phyloP scores from a whole-genome alignment of 1,139 yeast genomes.

The Pneumocystis canis region DNA sequence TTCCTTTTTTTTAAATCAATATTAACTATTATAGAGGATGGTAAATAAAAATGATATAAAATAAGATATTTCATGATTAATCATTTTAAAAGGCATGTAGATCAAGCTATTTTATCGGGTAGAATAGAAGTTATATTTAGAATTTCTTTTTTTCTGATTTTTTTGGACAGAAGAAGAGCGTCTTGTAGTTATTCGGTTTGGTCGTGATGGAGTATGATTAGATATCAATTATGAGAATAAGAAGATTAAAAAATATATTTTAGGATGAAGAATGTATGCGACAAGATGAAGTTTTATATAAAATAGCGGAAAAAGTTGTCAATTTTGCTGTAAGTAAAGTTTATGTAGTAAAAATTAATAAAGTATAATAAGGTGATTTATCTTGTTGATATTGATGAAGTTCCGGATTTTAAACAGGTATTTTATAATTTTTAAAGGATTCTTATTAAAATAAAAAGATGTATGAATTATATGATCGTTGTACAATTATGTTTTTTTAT shows the following conservation, averaged over 20 bases:
- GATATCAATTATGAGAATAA: slow-evolving; percentile 8
- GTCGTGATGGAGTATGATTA: slow-evolving; percentile 37
- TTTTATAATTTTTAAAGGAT: slow-evolving; percentile 2
- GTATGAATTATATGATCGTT: slow-evolving; percentile 86
- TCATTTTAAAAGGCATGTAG: slow-evolving; percentile 58
- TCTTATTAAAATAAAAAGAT: slow-evolving; percentile 30
- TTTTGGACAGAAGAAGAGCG: slow-evolving; percentile 57
- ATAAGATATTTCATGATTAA: neutral
- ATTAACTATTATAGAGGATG: slow-evolving; percentile 52
- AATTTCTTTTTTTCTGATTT: neutral
- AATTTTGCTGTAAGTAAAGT: slow-evolving; percentile 59
- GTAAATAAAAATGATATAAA: slow-evolving; percentile 6
- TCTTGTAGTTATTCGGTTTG: slow-evolving; percentile 76
- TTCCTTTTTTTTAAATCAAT: neutral
- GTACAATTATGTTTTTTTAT: slow-evolving; percentile 84
- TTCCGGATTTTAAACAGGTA: slow-evolving; percentile 63
- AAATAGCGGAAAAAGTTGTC: slow-evolving; percentile 67
- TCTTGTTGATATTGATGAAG: slow-evolving; percentile 75
- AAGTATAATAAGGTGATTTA: slow-evolving; percentile 25
- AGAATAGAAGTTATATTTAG: neutral
- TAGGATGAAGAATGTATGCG: slow-evolving; percentile 64
- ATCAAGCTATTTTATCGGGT: slow-evolving; percentile 64
- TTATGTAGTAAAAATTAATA: neutral
- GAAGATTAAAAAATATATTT: neutral
- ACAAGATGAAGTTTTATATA: slow-evolving; percentile 74